A percentile compares a stretch with the other conserved stretches of the same genome.
Conservation (phyloP, 2,329 filamentous ascomycete genomes). For the Pseudohalonectria lignicola region DNA sequence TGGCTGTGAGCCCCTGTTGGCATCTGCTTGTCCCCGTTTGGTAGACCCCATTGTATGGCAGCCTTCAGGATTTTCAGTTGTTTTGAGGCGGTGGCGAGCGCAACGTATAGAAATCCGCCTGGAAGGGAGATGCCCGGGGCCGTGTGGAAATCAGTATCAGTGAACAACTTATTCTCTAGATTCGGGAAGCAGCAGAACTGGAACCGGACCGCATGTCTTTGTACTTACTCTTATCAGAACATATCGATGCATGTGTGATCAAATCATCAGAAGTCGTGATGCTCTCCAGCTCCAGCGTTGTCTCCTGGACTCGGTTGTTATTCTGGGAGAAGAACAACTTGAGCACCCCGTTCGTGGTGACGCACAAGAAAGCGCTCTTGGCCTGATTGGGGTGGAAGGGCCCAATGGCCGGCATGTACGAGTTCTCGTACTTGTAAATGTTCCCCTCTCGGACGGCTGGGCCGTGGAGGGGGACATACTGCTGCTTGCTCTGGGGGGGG, state of each 20-base stretch:
- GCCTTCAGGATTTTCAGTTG: conserved; percentile 67
- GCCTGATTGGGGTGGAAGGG: conserved; percentile 62
- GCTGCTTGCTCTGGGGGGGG: conserved; percentile 27
- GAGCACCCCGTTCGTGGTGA: conserved; percentile 64
- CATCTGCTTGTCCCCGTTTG: conserved; percentile 43
- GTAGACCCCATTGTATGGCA: conserved; percentile 60
- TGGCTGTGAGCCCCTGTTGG: conserved; percentile 32
- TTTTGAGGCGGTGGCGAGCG: conserved; percentile 56
- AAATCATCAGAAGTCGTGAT: conserved; percentile 61
- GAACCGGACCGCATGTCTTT: neutral
- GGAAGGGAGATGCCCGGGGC: too few relatives aligned
- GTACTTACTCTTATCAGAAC: conserved; percentile 58
- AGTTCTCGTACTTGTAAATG: conserved; percentile 57
- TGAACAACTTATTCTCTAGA: too few relatives aligned
- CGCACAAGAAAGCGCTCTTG: conserved; percentile 65
- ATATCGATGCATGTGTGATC: conserved; percentile 69
- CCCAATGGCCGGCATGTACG: conserved; percentile 53
- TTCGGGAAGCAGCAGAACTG: neutral
- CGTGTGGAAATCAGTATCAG: too few relatives aligned
- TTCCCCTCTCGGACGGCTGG: conserved; percentile 52
- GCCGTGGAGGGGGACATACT: conserved; percentile 41
- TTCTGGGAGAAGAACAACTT: conserved; percentile 70
- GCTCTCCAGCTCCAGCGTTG: conserved; percentile 62
- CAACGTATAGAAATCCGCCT: conserved; percentile 44
- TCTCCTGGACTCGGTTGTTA: conserved; percentile 61